Base-by-base conservation (phyloP, 192 early-diverging fungal genomes). In the Gaertneriomyces sp. region DNA sequence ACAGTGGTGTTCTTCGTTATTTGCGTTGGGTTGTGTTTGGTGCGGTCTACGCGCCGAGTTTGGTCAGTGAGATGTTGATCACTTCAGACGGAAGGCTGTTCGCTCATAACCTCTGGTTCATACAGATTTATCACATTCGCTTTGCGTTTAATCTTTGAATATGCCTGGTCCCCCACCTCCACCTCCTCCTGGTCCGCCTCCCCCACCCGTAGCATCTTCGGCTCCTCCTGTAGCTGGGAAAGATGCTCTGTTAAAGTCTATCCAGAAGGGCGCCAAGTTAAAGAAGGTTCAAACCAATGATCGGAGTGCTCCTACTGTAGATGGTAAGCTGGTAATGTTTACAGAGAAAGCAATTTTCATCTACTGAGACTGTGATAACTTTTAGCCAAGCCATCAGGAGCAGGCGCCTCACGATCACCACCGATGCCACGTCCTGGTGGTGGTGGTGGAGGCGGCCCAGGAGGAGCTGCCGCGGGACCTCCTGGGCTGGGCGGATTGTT, bases 281-380 rank as follows among this genome's bases (percentile, higher is more conserved):
- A 84, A 80, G 49, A 83, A 83, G 63, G 64, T 76, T 6, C 70
- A 74, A 20, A 84, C 82, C 6, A 84, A 84, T 65, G 82, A 84
- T 65, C 60, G 80, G 43, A 75, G 72, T 47, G 39, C 55, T 10
- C 71, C 80, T 14, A 53, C 76, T 4, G 38, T 84, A 53, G 80
- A 82, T 51, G 71, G 78, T 82, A 65, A n/a, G 61, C 52, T 33
- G 25, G 1, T 17, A 57, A 4, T 9, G 14, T 4, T 57, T 25
- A 20, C 38, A 14, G n/a, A n/a, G 4, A 39, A 17, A 38, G 4
- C 16, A 25, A 14, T 20, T 14, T 10, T 5, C 55, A 19, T 19
- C 5, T 39, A 57, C n/a, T 6, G 6, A 14, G 55, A 38, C 25
- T 56, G 11, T 33, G 16, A 54, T 38, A 41, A 10, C 14, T 33